Base-by-base conservation (phyloP, 768 basidiomycete species). In the Rhizopogon vulgaris region DNA sequence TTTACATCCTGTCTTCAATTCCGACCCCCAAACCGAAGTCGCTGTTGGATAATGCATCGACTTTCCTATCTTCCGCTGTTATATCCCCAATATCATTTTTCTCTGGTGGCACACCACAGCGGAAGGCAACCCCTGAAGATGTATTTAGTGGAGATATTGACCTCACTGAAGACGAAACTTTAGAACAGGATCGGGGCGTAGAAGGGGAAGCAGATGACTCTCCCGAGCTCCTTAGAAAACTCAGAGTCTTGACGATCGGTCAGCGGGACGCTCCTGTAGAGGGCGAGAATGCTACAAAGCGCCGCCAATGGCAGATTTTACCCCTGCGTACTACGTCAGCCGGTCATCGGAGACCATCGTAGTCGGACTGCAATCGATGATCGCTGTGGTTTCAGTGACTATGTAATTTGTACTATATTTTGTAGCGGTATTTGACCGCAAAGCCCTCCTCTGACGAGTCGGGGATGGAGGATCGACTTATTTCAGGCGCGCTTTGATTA, bases 171-270 rank as follows among this genome's bases (percentile, higher is more conserved):
- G 81, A 90, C 52, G 90, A 93, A 57, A 76, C 90, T 15, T 63
- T 89, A 49, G 89, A 92, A 53, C 82, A 84, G 57, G 90, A 93
- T 48, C 76, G 84, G 22, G 82, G 80, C 6, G 87, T 87, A 65
- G 90, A 90, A 52, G 83, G 78, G 2, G 88, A 90, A 63, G 79
- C 83, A 12, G 90, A 93, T 60, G 84, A 92, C 62, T 83, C 85
- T 12, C 71, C 71, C 4, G 84, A 86, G 40, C 61, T 63, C 38
- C 69, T 72, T 12, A 73, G 90, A 57, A 69, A 71, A 39, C 78
- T 88, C 18, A 72, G 79, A 50, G 74, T 85, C 48, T 60, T 86
- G 36, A 69, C 73, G 10, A 67, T 84, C 49, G 60, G 74, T 28
- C 71, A 75, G 38, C 73, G 80, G 51, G 66, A 67, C 42, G 52